Conservation (phyloP, 2,329 filamentous ascomycete species). For the Ophiostoma populinum region DNA sequence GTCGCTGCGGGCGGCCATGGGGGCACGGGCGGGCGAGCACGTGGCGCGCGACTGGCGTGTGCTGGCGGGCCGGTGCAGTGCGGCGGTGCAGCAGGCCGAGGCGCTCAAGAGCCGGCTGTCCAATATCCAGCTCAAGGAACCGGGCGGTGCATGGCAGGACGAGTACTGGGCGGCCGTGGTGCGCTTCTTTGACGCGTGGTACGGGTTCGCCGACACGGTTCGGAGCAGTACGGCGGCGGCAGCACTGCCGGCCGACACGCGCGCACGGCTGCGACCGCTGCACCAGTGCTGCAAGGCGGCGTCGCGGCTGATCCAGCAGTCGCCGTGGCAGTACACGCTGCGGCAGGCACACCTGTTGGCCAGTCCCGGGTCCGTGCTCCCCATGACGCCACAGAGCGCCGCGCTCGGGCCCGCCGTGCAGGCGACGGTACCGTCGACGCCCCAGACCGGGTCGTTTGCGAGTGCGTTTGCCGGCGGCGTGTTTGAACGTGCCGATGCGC, state of each 20-base stretch:
- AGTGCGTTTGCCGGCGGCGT: conserved; percentile 37
- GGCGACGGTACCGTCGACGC: conserved; percentile 66
- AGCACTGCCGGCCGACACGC: conserved; percentile 47
- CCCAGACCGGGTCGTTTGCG: conserved; percentile 38
- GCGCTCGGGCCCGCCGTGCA: conserved; percentile 80
- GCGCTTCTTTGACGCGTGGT: conserved; percentile 54
- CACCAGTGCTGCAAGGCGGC: conserved; percentile 74
- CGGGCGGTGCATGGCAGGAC: conserved; percentile 47
- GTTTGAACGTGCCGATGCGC: conserved; percentile 41
- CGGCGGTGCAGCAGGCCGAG: conserved; percentile 57
- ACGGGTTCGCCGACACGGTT: conserved; percentile 44
- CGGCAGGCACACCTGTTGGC: conserved; percentile 17
- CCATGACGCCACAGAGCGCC: conserved; percentile 78
- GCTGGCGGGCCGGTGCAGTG: conserved; percentile 53
- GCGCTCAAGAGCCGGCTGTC: conserved; percentile 56
- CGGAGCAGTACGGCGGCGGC: conserved; percentile 36
- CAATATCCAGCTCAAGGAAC: conserved; percentile 71
- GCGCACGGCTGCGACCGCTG: conserved; percentile 58
- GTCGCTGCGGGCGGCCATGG: conserved; percentile 45
- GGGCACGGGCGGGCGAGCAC: conserved; percentile 39
- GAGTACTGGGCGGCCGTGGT: conserved; percentile 57
- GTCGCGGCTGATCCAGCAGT: conserved; percentile 48
- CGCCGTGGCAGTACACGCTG: conserved; percentile 34
- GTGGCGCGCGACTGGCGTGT: conserved; percentile 49
- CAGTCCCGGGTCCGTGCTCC: conserved; percentile 36